Evolutionary conservation across 2,329 filamentous ascomycete species (phyloP), one percentile per base, ranked within the genome.

Genomic region (Clonostachys solani): DNA sequence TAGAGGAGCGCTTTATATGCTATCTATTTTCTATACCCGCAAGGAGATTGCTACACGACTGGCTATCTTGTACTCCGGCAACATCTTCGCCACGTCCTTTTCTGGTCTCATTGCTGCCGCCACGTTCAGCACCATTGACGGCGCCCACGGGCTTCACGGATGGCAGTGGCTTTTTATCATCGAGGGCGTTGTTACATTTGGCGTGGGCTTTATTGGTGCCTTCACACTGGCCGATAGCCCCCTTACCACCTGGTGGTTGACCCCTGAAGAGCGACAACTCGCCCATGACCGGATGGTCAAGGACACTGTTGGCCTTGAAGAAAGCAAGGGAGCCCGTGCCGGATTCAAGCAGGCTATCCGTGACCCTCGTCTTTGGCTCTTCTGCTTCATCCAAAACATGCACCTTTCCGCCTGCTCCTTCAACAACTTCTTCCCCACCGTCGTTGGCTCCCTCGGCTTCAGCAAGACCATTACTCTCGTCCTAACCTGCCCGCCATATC

Each of bases 161-260:
- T 86, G 81, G 81, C 66, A 77, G 12, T 83, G 79, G 81, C 70
- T 86, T 0, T 87, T 87, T 59, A 84, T 87, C 44, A 78, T 87
- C 8, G 60, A 65, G 33, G 61, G 61, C 3, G 48, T 49, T 6
- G 47, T 59, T 12, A 64, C 62, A 0, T 58, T 65, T 15, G 49
- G 43, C 2, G 52, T 61, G 43, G 68, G 59, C 4, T 50, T 60
- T 9, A 51, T 60, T 18, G 62, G 59, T 17, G 59, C 65, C 0
- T 61, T 63, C 48, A 59, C 68, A 5, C 50, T 67, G 13, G 59
- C 68, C 6, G 60, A 72, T 45, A 60, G 62, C 37, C 70, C 70
- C 0, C 51, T 65, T 1, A 67, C 59, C 4, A 71, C 68, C 0
- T 47, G 55, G 4, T 68, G 66, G 62, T 47, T 70, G 34, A 64